Evolutionary conservation across 192 early-diverging fungal genomes (phyloP).

Genomic region (Coemansia sp.): DNA sequence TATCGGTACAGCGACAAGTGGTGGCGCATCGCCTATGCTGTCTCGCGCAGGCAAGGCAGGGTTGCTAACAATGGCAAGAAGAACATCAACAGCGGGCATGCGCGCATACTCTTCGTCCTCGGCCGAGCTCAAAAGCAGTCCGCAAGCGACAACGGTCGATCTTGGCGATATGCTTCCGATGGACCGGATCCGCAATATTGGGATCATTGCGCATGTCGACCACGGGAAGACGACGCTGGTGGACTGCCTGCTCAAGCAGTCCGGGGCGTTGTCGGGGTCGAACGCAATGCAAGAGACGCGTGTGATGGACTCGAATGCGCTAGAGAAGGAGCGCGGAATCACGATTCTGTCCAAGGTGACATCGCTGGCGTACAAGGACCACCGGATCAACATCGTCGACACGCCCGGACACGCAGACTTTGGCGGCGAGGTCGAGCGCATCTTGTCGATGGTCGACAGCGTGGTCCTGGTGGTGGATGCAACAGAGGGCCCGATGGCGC

Average conservation of each 20-base stretch:
- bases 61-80: neutral
- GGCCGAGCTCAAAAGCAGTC: neutral
- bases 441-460: conserved; percentile 87
- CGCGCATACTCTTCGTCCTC: conserved; percentile 9
- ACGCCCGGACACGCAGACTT: conserved; percentile 78
- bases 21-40: neutral
- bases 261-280: conserved; percentile 55
- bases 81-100: neutral
- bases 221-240: conserved; percentile 80
- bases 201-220: conserved; percentile 80
- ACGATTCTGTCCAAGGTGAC: conserved; percentile 85
- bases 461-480: conserved; percentile 84
- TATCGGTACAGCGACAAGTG: neutral
- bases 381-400: conserved; percentile 87
- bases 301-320: conserved; percentile 82
- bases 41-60: neutral
- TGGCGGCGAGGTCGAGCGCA: conserved; percentile 80
- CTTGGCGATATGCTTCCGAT: conserved; percentile 50
- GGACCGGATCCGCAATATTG: conserved; percentile 55
- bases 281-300: conserved; percentile 62
- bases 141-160: conserved; percentile 11
- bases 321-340: conserved; percentile 87
- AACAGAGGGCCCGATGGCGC: conserved; percentile 86
- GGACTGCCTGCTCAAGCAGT: conserved; percentile 63
- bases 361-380: conserved; percentile 67